A percentile compares a stretch with the other conserved stretches of the same genome.
Evolutionary conservation across 2,329 filamentous ascomycete species (phyloP).

Genomic region (Botrytis pseudocinerea): DNA sequence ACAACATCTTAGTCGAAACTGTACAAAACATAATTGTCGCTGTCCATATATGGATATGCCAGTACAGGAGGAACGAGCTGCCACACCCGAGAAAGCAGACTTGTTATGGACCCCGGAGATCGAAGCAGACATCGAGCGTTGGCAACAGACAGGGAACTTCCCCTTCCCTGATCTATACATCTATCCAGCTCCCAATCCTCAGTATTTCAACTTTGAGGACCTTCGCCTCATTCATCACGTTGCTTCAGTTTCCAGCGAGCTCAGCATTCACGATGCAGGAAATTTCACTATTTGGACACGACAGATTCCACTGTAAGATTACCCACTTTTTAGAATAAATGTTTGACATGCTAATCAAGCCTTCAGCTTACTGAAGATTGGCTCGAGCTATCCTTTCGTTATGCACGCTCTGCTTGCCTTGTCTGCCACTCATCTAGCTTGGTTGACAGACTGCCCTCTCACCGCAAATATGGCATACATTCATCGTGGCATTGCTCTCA

Average conservation of each 20-base stretch:
- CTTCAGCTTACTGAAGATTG: conserved; percentile 75
- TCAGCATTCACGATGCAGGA: conserved; percentile 74
- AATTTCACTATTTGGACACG: conserved; percentile 90
- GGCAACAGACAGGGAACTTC: conserved; percentile 81
- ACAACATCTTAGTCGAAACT: conserved; percentile 72
- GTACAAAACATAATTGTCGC: conserved; percentile 97
- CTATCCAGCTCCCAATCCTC: conserved; percentile 71
- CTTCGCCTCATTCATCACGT: conserved; percentile 90
- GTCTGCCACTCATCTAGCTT: conserved; percentile 92
- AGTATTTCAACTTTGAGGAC: conserved; percentile 73
- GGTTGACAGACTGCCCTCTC: conserved; percentile 80
- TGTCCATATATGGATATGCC: conserved; percentile 96
- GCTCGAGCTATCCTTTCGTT: conserved; percentile 79
- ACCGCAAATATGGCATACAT: conserved; percentile 88
- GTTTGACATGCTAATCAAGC: conserved; percentile 4
- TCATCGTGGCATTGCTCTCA: conserved; percentile 81
- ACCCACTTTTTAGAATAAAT: background rate
- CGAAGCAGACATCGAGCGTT: conserved; percentile 76
- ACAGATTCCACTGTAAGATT: conserved; percentile 83
- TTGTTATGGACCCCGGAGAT: conserved; percentile 87
- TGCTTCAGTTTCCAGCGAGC: conserved; percentile 79
- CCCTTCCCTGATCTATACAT: conserved; percentile 81
- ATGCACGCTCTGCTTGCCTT: conserved; percentile 92
- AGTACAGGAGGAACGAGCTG: conserved; percentile 61
- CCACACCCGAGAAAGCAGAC: conserved; percentile 63